phyloP scores from a whole-genome alignment of 2,329 filamentous ascomycete species.

The Emmonsia crescens region DNA sequence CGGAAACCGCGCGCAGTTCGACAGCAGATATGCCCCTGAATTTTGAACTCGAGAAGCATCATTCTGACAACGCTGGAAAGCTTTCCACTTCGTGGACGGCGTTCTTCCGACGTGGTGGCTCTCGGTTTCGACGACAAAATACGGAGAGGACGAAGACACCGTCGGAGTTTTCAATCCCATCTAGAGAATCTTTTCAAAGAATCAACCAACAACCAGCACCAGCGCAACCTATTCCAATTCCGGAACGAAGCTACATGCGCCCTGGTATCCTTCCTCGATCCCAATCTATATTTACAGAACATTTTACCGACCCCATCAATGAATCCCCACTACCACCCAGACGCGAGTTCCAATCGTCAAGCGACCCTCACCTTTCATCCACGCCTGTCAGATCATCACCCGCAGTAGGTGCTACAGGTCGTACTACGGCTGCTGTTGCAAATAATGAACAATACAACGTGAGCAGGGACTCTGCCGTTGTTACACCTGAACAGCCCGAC shows the following conservation, averaged over 20 bases:
- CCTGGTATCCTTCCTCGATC: slow-evolving; percentile 57
- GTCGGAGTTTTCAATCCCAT: slow-evolving; percentile 85
- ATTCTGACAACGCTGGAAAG: slow-evolving; percentile 43
- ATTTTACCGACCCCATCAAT: slow-evolving; percentile 86
- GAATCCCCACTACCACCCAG: slow-evolving; percentile 74
- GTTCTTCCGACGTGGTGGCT: slow-evolving; percentile 59
- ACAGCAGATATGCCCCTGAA: slow-evolving; percentile 44
- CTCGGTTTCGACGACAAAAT: slow-evolving; percentile 45
- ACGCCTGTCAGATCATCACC: background rate
- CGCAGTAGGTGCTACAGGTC: background rate
- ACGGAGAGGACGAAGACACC: slow-evolving; percentile 38
- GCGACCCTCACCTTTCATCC: slow-evolving; percentile 35
- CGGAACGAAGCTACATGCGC: slow-evolving; percentile 34
- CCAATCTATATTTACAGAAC: slow-evolving; percentile 83
- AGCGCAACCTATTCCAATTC: slow-evolving; percentile 26
- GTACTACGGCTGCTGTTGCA: background rate
- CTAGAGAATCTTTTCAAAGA: slow-evolving; percentile 69
- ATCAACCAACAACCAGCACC: slow-evolving; percentile 40
- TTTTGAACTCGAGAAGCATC: slow-evolving; percentile 42
- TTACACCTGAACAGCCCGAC: slow-evolving; percentile 22
- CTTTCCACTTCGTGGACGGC: slow-evolving; percentile 51
- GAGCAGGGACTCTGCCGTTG: slow-evolving; percentile 6
- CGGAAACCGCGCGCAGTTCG: slow-evolving; percentile 34
- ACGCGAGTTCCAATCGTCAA: slow-evolving; percentile 68
- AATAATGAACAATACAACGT: slow-evolving; percentile 5